Percentiles rank a stretch among this genome's conserved stretches.
phyloP scores from a whole-genome alignment of 345 rosid species.

The Lepidium didymum region DNA sequence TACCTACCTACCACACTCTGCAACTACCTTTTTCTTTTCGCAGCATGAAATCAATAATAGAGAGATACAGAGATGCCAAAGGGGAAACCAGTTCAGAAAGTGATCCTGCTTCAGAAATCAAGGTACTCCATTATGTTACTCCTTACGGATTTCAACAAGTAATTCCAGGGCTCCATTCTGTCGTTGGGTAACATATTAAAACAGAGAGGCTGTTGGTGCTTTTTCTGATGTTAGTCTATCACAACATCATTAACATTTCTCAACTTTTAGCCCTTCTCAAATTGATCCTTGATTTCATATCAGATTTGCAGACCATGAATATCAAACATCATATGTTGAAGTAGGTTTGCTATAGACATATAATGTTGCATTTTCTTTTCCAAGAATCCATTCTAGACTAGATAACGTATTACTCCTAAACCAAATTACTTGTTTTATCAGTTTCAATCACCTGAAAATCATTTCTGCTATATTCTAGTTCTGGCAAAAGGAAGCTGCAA shows the following conservation, averaged over 20 bases:
- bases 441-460: conserved; percentile 8
- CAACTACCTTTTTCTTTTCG: background rate
- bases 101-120: conserved; percentile 13
- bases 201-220: background rate
- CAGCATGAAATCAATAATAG: conserved; percentile 27
- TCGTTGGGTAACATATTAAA: background rate
- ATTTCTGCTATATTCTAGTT: conserved; percentile 40
- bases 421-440: background rate
- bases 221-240: background rate
- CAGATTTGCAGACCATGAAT: background rate
- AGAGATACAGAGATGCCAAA: conserved; percentile 26
- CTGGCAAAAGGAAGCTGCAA: conserved; percentile 79
- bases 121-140: conserved; percentile 2
- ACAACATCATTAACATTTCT: background rate
- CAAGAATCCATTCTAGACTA: background rate
- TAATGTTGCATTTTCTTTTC: background rate
- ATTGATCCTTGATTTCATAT: background rate
- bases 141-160: background rate
- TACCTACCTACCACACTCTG: conserved; percentile 1
- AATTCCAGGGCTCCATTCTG: background rate
- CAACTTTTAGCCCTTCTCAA: background rate
- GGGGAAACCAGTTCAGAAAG: conserved; percentile 12
- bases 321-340: background rate
- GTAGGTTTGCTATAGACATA: background rate
- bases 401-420: background rate